A percentile compares a stretch with the other conserved stretches of the same genome.
These are phyloP conservation scores for Phytophthora citrophthora DNA, from an alignment of 352 stramenopile species.

Conservation along the genomic window DNA sequence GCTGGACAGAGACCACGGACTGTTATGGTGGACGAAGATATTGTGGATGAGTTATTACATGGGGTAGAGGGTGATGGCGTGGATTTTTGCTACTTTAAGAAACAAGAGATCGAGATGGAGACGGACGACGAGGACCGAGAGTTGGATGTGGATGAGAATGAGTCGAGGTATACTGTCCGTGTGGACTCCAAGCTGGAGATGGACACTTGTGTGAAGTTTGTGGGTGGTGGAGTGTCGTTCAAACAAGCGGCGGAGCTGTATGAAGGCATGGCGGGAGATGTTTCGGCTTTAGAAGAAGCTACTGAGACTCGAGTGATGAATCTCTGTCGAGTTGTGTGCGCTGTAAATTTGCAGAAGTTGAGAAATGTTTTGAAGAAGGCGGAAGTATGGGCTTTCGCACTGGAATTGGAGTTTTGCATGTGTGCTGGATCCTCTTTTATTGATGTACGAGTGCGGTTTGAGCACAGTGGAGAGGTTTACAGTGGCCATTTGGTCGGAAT, in stretches of 20 bases:
- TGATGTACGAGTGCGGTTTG: constrained; percentile 34
- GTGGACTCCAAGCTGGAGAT: constrained; percentile 23
- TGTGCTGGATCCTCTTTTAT: constrained; percentile 26
- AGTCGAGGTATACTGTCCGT: constrained; percentile 7
- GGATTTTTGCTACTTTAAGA: constrained; percentile 12
- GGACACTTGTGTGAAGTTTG: constrained; percentile 14
- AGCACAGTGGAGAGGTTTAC: constrained; percentile 17
- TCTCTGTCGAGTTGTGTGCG: constrained; percentile 23
- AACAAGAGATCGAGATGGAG: constrained; percentile 9
- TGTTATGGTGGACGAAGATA: constrained; percentile 20
- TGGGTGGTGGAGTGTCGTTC: constrained; percentile 27
- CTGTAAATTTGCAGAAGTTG: constrained; percentile 32
- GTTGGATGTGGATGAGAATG: constrained; percentile 26
- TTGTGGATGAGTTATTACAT: constrained; percentile 21
- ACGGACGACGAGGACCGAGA: constrained; percentile 17
- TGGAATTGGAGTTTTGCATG: constrained; percentile 17
- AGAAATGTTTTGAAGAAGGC: constrained; percentile 14
- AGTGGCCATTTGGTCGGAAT: constrained; percentile 29
- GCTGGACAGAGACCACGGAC: constrained; percentile 1
- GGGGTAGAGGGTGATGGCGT: background rate
- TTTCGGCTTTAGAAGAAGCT: constrained; percentile 5
- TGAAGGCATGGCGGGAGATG: constrained; percentile 13
- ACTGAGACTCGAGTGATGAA: constrained; percentile 12
- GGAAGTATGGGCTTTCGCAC: constrained; percentile 26
- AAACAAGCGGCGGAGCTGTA: constrained; percentile 22